Conservation (phyloP, 2,329 filamentous ascomycete genomes). For the Talaromyces sp. region DNA sequence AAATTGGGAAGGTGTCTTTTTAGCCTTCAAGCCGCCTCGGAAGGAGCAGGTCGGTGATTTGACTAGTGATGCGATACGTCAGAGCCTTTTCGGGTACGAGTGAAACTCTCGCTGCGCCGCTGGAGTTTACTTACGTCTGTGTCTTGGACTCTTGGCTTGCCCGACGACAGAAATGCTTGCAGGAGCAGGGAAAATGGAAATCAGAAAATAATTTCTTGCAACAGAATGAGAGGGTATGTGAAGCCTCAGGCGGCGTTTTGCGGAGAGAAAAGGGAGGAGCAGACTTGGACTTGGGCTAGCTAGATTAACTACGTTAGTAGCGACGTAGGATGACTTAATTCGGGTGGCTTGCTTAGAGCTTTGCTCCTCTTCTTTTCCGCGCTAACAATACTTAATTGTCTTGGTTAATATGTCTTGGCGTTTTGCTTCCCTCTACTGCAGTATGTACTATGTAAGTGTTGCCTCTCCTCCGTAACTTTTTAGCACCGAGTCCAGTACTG, state of each 20-base stretch:
- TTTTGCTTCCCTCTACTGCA: not conserved
- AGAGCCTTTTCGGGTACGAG: not conserved
- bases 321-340: slow-evolving; percentile 8
- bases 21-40: not conserved
- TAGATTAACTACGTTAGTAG: not conserved
- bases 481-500: not conserved
- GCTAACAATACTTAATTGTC: not conserved
- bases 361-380: not conserved
- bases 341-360: slow-evolving; percentile 13
- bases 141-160: not conserved
- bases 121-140: not conserved
- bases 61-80: slow-evolving; percentile 1
- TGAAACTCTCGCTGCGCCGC: not conserved
- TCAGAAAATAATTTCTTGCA: not conserved
- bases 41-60: not conserved
- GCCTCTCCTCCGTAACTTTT: not conserved
- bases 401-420: not conserved
- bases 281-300: not conserved
- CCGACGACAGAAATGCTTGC: not conserved
- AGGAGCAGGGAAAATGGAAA: not conserved
- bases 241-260: not conserved
- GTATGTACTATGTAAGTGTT: no score
- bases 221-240: not conserved
- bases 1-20: not conserved
- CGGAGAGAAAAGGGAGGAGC: not conserved